Evolutionary conservation across 164 flowering plant genomes (phyloP).

Genomic region (Magnolia officinalis): DNA sequence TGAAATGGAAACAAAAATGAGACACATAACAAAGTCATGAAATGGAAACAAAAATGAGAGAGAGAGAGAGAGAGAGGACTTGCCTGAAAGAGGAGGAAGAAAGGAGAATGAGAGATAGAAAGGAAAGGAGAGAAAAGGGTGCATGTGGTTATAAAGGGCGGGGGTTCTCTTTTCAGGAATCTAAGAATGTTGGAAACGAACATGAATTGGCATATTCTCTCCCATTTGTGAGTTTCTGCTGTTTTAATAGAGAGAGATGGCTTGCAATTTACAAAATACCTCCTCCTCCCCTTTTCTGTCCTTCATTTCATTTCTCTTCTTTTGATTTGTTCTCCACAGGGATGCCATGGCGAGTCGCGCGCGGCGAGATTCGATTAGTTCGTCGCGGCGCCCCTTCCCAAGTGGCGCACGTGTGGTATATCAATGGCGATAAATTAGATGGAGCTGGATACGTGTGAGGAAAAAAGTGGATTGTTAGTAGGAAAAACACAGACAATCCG

Average conservation of each 20-base stretch:
- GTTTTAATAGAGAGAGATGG: not conserved
- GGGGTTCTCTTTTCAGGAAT: slow-evolving; percentile 21
- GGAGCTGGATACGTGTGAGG: too few relatives aligned
- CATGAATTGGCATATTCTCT: slow-evolving; percentile 38
- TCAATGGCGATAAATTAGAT: too few relatives aligned
- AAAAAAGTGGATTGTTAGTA: too few relatives aligned
- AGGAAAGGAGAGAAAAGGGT: not conserved
- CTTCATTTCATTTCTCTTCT: not conserved
- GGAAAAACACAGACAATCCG: too few relatives aligned
- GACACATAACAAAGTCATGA: not conserved
- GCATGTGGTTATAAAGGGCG: slow-evolving; percentile 5
- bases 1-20: not conserved
- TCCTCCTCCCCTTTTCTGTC: not conserved
- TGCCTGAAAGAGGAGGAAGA: slow-evolving; percentile 9
- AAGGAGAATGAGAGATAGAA: not conserved
- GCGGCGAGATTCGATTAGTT: not conserved
- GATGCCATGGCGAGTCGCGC: not conserved
- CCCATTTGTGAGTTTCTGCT: not conserved
- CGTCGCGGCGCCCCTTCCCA: not conserved
- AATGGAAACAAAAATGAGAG: not conserved
- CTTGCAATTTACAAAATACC: not conserved
- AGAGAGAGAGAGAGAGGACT: slow-evolving; percentile 4
- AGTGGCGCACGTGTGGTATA: too few relatives aligned
- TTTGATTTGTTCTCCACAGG: not conserved
- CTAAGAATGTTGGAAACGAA: slow-evolving; percentile 26